Evolutionary conservation across 306 rosid genomes (phyloP).

Genomic region (Gastrolobium villosum): DNA sequence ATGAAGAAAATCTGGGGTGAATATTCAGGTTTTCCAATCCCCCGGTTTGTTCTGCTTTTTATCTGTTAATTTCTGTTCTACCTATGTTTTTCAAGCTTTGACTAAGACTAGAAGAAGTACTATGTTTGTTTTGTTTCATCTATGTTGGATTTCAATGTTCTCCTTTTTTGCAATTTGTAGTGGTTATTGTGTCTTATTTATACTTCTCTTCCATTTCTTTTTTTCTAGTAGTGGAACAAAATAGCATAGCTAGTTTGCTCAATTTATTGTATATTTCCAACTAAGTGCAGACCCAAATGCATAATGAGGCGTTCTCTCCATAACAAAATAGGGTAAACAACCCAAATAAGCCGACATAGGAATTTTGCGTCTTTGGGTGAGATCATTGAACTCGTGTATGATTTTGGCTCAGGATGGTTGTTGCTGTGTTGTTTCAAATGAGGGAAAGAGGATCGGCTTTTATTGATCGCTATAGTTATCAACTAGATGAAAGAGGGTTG

Average conservation of each 20-base stretch:
- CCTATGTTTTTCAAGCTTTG: constrained; percentile 48
- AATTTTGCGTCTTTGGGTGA: constrained; percentile 37
- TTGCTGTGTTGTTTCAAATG: constrained; percentile 46
- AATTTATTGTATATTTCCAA: constrained; percentile 45
- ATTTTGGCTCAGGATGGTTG: constrained; percentile 39
- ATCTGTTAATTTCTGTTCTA: constrained; percentile 38
- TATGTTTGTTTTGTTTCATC: constrained; percentile 41
- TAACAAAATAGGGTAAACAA: constrained; percentile 34
- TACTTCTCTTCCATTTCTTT: constrained; percentile 47
- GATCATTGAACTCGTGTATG: constrained; percentile 6
- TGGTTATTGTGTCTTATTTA: constrained; percentile 37
- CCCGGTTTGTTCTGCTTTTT: constrained; percentile 56
- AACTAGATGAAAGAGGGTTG: no score
- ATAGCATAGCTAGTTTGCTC: constrained; percentile 41
- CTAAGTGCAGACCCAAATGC: constrained; percentile 45
- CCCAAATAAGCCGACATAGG: constrained; percentile 42
- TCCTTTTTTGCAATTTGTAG: constrained; percentile 45
- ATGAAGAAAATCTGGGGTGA: constrained; percentile 62
- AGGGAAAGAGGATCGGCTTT: constrained; percentile 43
- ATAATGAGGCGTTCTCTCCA: constrained; percentile 25
- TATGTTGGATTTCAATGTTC: constrained; percentile 50
- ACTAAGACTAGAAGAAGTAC: constrained; percentile 44
- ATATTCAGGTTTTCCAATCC: constrained; percentile 63
- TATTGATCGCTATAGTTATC: constrained; percentile 45
- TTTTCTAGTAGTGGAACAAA: constrained; percentile 29